Percentiles rank a stretch among this genome's conserved stretches.
These are phyloP conservation scores for Lipomyces sp. DNA, from an alignment of 805 yeast species.

Conservation along the genomic window DNA sequence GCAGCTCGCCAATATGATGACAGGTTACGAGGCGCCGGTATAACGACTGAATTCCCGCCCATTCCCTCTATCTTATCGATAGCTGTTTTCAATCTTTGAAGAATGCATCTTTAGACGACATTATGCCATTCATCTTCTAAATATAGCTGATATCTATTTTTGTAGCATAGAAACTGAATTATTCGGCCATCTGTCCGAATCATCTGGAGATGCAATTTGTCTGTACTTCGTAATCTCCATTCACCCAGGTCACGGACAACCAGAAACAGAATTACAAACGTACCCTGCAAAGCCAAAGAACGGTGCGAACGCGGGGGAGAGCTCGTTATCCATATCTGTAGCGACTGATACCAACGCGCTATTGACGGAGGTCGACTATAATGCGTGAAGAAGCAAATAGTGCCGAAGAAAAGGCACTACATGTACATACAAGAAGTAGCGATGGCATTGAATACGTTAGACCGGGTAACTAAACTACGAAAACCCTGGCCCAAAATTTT, in stretches of 20 bases:
- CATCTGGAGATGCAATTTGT: not conserved
- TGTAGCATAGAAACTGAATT: not conserved
- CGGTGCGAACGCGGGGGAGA: conserved; percentile 91
- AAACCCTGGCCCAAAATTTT: not conserved
- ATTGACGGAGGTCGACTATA: not conserved
- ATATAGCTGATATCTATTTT: not conserved
- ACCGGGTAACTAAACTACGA: conserved; percentile 7
- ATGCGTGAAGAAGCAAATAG: not conserved
- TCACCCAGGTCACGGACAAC: not conserved
- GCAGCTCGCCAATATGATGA: too few relatives aligned
- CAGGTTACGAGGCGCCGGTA: too few relatives aligned
- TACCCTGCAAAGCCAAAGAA: conserved; percentile 96
- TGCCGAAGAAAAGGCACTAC: not conserved
- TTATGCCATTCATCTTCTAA: not conserved
- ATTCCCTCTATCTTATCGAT: too few relatives aligned
- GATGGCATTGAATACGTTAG: conserved; percentile 1
- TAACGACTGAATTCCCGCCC: too few relatives aligned
- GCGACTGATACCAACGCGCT: not conserved
- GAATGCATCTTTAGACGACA: too few relatives aligned
- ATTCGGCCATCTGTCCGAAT: not conserved
- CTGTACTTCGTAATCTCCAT: not conserved
- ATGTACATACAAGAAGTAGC: conserved; percentile 5
- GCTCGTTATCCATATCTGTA: conserved; percentile 54
- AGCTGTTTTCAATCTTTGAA: too few relatives aligned
- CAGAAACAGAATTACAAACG: conserved; percentile 33